These are phyloP conservation scores for Claviceps sp. DNA, from an alignment of 2,329 filamentous ascomycete genomes.

Conservation along the genomic window DNA sequence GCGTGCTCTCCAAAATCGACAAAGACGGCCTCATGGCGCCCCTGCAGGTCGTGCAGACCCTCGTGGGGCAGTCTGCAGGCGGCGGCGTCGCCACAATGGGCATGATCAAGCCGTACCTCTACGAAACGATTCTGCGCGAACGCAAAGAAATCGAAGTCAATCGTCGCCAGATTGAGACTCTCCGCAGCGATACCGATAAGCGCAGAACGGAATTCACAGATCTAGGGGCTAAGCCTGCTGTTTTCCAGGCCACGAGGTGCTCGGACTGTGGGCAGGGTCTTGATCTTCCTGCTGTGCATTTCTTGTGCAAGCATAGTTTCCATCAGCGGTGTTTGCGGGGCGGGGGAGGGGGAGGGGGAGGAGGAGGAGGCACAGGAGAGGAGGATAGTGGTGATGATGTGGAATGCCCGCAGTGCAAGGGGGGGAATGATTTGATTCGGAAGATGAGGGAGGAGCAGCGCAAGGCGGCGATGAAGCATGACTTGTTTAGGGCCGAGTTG, in stretches of 20 bases:
- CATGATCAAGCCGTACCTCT: constrained; percentile 87
- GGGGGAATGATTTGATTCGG: constrained; percentile 74
- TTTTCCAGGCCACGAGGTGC: constrained; percentile 85
- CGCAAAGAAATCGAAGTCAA: constrained; percentile 73
- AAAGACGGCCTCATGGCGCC: constrained; percentile 87
- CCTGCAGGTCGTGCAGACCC: constrained; percentile 87
- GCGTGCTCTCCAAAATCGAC: constrained; percentile 75
- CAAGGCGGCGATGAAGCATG: constrained; percentile 75
- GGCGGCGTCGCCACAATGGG: constrained; percentile 81
- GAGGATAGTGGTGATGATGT: constrained; percentile 40
- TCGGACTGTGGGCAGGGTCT: constrained; percentile 65
- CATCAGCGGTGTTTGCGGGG: constrained; percentile 71
- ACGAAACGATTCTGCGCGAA: constrained; percentile 78
- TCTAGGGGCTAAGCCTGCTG: constrained; percentile 63
- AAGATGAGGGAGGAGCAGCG: constrained; percentile 78
- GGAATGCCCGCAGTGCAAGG: constrained; percentile 78
- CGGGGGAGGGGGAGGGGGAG: constrained; percentile 14
- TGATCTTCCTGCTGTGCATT: constrained; percentile 85
- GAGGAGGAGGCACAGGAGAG: constrained; percentile 15
- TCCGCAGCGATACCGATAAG: constrained; percentile 68
- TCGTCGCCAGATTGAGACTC: constrained; percentile 66
- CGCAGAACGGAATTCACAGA: constrained; percentile 70
- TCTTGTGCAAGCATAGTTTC: constrained; percentile 93
- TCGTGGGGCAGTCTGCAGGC: constrained; percentile 45
- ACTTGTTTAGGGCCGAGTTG: constrained; percentile 74